Evolutionary conservation across 2,329 filamentous ascomycete species (phyloP).

Genomic region (Aspergillus cejpii): DNA sequence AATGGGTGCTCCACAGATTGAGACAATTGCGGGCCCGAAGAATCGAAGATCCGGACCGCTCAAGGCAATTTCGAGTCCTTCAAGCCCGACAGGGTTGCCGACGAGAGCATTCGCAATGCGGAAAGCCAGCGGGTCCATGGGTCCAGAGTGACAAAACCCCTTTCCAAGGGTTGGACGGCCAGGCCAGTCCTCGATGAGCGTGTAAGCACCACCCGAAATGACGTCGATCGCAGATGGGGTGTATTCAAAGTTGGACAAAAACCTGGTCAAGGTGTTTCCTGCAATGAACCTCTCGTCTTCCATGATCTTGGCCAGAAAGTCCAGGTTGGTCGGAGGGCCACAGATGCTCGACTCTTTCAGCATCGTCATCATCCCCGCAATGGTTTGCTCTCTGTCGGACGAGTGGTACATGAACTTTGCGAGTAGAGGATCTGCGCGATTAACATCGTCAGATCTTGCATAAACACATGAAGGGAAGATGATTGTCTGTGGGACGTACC

Average conservation of each 20-base stretch:
- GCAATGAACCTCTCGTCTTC: slow-evolving; percentile 40
- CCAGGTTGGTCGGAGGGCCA: slow-evolving; percentile 53
- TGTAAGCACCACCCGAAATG: slow-evolving; percentile 51
- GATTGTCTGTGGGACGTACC: slow-evolving; percentile 31
- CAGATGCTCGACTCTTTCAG: slow-evolving; percentile 45
- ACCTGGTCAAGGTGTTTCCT: slow-evolving; percentile 53
- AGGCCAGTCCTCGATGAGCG: slow-evolving; percentile 54
- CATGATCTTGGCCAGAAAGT: slow-evolving; percentile 50
- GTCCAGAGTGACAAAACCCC: slow-evolving; percentile 54
- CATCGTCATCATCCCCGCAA: slow-evolving; percentile 40
- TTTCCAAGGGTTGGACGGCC: slow-evolving; percentile 51
- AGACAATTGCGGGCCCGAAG: slow-evolving; percentile 48
- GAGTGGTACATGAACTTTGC: slow-evolving; percentile 55
- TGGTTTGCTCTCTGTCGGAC: slow-evolving; percentile 37
- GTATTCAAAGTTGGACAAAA: slow-evolving; percentile 48
- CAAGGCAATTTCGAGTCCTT: slow-evolving; percentile 55
- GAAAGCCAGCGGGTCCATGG: slow-evolving; percentile 56
- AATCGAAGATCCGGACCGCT: slow-evolving; percentile 55
- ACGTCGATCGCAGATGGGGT: slow-evolving; percentile 50
- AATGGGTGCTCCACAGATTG: slow-evolving; percentile 53
- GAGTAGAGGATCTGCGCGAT: slow-evolving; percentile 45
- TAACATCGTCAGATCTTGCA: background rate
- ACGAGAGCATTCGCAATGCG: slow-evolving; percentile 55
- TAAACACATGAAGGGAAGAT: background rate
- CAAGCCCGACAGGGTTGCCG: slow-evolving; percentile 48